phyloP scores from a whole-genome alignment of 345 rosid species.

The Anacardium occidentale region DNA sequence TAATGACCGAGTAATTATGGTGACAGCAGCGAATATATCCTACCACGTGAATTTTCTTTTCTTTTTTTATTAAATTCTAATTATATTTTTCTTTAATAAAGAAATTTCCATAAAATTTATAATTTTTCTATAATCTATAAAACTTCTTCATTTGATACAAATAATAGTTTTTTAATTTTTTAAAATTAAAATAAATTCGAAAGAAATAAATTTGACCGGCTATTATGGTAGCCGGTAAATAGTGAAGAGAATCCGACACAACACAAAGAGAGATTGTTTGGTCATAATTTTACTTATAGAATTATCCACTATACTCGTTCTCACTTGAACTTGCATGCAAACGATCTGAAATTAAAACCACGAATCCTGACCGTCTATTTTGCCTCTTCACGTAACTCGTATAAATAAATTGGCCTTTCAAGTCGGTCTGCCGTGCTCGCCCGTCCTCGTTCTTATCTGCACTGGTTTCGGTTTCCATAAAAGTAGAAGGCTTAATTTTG shows the following conservation, averaged over 20 bases:
- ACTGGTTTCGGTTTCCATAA: conserved; percentile 25
- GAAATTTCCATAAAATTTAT: too few species aligned
- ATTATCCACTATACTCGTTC: conserved; percentile 13
- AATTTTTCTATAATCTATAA: too few species aligned
- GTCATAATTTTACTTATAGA: neutral
- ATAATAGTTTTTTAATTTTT: too few species aligned
- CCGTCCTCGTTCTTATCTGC: conserved; percentile 44
- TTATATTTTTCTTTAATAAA: neutral
- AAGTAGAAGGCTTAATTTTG: conserved; percentile 8
- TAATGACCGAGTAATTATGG: conserved; percentile 21
- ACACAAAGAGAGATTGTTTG: conserved; percentile 26
- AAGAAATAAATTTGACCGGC: conserved; percentile 29
- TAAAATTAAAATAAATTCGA: too few species aligned
- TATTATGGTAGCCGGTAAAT: conserved; percentile 14
- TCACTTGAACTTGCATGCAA: neutral
- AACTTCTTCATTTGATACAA: too few species aligned
- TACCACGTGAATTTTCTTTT: neutral
- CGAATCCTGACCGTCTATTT: conserved; percentile 32
- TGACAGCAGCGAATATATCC: neutral
- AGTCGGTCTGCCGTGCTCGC: conserved; percentile 8
- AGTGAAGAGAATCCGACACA: neutral
- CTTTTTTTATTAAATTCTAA: neutral
- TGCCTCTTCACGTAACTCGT: neutral
- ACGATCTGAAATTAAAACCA: neutral
- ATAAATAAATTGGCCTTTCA: conserved; percentile 10